Percentiles rank a stretch among this genome's conserved stretches.
Conservation (phyloP, 495 filamentous ascomycete genomes). For the Massariosphaeria phaeospora region DNA sequence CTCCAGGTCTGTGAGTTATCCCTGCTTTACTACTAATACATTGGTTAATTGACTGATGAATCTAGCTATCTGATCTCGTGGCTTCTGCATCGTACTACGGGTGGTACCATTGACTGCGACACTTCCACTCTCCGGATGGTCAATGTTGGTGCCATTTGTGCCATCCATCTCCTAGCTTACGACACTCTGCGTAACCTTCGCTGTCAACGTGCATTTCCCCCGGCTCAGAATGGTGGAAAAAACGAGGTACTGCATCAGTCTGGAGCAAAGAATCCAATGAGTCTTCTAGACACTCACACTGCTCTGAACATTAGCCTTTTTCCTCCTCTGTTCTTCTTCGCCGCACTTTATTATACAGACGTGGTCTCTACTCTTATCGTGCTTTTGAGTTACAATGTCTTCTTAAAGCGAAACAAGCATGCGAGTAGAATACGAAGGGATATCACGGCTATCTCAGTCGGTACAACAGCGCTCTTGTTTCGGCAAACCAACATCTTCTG, state of each 20-base stretch:
- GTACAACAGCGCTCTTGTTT: constrained; percentile 62
- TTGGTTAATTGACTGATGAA: constrained; percentile 5
- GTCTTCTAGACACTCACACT: constrained; percentile 45
- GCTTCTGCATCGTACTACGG: constrained; percentile 13
- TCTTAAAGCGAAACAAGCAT: constrained; percentile 14
- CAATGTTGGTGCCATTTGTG: constrained; percentile 47
- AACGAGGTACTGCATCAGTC: neutral
- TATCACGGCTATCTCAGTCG: constrained; percentile 41
- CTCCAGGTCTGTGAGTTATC: constrained; percentile 72
- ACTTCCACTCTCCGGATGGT: constrained; percentile 47
- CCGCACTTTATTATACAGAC: constrained; percentile 90
- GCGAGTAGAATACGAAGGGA: neutral
- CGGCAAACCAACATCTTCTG: constrained; percentile 97
- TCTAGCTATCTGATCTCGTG: constrained; percentile 56
- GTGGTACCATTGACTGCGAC: too few species aligned
- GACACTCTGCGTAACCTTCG: constrained; percentile 22
- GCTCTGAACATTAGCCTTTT: constrained; percentile 81
- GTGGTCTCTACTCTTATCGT: constrained; percentile 57
- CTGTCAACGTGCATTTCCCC: constrained; percentile 3
- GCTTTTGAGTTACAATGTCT: constrained; percentile 44
- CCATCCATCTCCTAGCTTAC: constrained; percentile 7
- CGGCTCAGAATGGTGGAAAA: neutral
- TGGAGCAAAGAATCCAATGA: neutral
- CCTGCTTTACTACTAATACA: neutral
- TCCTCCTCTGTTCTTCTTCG: constrained; percentile 92